Percentiles rank a stretch among this genome's conserved stretches.
Evolutionary conservation across 371 early-diverging fungal species (phyloP).

Genomic region (Haplosporangium sp.): DNA sequence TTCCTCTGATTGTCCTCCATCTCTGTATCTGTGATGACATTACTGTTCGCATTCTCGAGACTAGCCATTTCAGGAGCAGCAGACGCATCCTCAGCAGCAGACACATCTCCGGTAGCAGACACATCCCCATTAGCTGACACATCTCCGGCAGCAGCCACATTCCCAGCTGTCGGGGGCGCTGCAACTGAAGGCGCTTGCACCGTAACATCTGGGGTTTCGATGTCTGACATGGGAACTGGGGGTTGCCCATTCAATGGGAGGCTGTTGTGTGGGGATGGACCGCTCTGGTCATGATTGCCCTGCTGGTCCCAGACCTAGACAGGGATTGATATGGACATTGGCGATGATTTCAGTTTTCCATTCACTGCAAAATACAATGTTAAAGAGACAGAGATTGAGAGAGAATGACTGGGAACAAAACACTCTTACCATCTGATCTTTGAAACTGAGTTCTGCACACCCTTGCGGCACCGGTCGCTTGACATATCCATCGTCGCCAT

Average conservation of each 20-base stretch:
- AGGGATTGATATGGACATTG: not conserved
- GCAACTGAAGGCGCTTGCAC: not conserved
- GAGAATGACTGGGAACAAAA: not conserved
- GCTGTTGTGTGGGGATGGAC: not conserved
- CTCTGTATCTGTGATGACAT: not conserved
- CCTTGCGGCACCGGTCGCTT: constrained; percentile 14
- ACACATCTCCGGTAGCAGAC: not conserved
- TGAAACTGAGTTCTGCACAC: constrained; percentile 6
- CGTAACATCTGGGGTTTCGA: constrained; percentile 1
- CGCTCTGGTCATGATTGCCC: constrained; percentile 8
- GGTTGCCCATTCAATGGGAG: no score
- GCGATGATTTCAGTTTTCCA: not conserved
- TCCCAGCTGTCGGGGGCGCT: not conserved
- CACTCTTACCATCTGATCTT: constrained; percentile 32
- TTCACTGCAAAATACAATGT: not conserved
- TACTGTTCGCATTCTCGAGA: not conserved
- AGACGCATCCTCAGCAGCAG: not conserved
- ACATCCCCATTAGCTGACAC: not conserved
- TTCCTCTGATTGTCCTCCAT: not conserved
- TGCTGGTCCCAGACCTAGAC: constrained; percentile 45
- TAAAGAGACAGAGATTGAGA: not conserved
- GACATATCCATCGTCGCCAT: constrained; percentile 26
- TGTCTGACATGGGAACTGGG: no score
- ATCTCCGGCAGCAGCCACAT: not conserved
- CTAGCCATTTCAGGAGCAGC: no score